Evolutionary conservation across 192 early-diverging fungal species (phyloP), one percentile per base, ranked within the genome.

Genomic region (Backusella westeae): DNA sequence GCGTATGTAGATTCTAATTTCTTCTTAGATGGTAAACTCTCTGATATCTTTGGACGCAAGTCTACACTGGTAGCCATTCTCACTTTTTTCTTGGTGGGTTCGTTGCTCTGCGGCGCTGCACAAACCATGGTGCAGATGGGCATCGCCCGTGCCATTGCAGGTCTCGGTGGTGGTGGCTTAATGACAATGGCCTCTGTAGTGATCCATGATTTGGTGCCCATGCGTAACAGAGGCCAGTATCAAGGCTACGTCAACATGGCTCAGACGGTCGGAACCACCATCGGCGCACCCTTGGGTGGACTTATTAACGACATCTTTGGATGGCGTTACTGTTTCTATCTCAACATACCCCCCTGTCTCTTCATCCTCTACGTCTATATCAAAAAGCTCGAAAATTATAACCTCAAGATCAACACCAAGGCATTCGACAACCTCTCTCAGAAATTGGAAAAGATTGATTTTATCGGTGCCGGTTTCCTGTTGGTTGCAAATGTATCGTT

Each of bases 261-360:
- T 5, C 77, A 78, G 8, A 78, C 77, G 15, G 77, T 94, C 53
- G 89, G 94, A 6, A 91, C 91, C 2, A 90, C 94, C 3, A 71
- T 95, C 17, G 97, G 94, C 3, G 95, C 97, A 0, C 84, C 96
- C 14, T 71, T 96, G 12, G 97, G 97, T 72, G 97, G 97, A 36
- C 79, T 91, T 9, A 93, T 98, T 56, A 92, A 91, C 34, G 91
- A 98, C 49, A 68, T 79, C 0, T 67, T 82, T 10, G 86, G 83
- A 34, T 92, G 92, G 93, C 82, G 91, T 17, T 91, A 88, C 85
- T 93, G 90, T 80, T 96, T 96, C 82, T 96, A 87, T 85, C 90
- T 94, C 80, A 97, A 96, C 71, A 72, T 97, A 14, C 96, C 96
- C 90, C 36, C 42, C 86, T 49, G 72, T 89, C 46, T 87, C 85